Evolutionary conservation across 352 stramenopile species (phyloP).

Genomic region (Saprolegnia diclina): DNA sequence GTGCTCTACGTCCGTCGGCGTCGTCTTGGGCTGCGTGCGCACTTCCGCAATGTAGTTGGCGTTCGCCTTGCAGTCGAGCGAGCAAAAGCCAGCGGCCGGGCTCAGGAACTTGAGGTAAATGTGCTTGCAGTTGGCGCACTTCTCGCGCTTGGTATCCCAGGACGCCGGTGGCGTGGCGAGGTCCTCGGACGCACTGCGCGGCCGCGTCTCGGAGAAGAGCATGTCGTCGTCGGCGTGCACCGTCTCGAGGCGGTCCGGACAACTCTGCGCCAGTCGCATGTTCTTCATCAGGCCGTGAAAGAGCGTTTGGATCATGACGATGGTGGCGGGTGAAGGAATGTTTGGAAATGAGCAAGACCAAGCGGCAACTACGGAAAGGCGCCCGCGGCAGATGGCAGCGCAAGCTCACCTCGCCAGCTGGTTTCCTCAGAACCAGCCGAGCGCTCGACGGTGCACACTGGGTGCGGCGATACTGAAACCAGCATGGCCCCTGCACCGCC

Average conservation of each 20-base stretch:
- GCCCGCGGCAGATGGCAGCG: no score
- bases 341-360: constrained; percentile 1
- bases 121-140: constrained; percentile 76
- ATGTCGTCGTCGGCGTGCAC: neutral
- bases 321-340: neutral
- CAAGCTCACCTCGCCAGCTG: no score
- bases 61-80: constrained; percentile 86
- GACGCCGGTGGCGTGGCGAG: neutral
- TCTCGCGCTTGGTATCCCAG: constrained; percentile 83
- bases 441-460: no score
- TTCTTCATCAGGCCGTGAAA: constrained; percentile 21
- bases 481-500: no score
- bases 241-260: constrained; percentile 14
- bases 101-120: constrained; percentile 86
- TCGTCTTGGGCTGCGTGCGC: neutral
- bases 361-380: no score
- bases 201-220: neutral
- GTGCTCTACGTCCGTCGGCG: neutral
- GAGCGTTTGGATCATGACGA: constrained; percentile 6
- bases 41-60: constrained; percentile 73
- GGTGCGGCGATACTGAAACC: no score
- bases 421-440: no score
- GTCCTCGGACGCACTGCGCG: neutral
- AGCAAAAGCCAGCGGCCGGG: constrained; percentile 68
- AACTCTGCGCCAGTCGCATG: constrained; percentile 16